A percentile compares a stretch with the other conserved stretches of the same genome.
Evolutionary conservation across 257 asterid genomes (phyloP).

Genomic region (Solanum dulcamara): DNA sequence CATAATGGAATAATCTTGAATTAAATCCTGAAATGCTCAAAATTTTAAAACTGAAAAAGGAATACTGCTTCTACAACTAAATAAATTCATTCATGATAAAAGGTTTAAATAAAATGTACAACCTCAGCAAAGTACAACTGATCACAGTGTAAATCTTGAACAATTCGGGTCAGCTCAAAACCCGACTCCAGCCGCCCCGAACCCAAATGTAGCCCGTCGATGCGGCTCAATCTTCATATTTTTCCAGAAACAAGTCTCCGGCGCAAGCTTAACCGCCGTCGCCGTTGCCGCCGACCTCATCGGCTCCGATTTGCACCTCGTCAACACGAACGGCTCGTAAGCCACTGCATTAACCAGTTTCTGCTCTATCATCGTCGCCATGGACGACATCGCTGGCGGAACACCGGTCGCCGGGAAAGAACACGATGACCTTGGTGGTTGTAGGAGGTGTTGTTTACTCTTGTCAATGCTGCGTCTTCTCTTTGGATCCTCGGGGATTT

Average conservation of each 20-base stretch:
- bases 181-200: slow-evolving; percentile 71
- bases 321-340: slow-evolving; percentile 79
- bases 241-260: slow-evolving; percentile 75
- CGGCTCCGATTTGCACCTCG: slow-evolving; percentile 95
- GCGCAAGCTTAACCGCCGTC: slow-evolving; percentile 61
- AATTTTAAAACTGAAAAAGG: neutral
- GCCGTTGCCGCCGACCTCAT: slow-evolving; percentile 41
- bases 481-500: neutral
- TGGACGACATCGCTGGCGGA: slow-evolving; percentile 18
- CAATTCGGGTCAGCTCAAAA: slow-evolving; percentile 24
- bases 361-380: slow-evolving; percentile 64
- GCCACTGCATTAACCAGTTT: slow-evolving; percentile 57
- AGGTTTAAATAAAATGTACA: slow-evolving; percentile 8
- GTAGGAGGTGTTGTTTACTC: neutral
- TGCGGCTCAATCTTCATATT: slow-evolving; percentile 75
- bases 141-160: neutral
- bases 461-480: neutral
- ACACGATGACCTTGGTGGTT: slow-evolving; percentile 24
- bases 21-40: neutral
- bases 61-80: neutral
- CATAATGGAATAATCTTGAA: neutral
- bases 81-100: neutral
- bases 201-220: slow-evolving; percentile 38
- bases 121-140: slow-evolving; percentile 2
- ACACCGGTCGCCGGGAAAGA: slow-evolving; percentile 37